A percentile compares a stretch with the other conserved stretches of the same genome.
Conservation (phyloP, 2,329 filamentous ascomycete genomes). For the Fusarium irregulare region DNA sequence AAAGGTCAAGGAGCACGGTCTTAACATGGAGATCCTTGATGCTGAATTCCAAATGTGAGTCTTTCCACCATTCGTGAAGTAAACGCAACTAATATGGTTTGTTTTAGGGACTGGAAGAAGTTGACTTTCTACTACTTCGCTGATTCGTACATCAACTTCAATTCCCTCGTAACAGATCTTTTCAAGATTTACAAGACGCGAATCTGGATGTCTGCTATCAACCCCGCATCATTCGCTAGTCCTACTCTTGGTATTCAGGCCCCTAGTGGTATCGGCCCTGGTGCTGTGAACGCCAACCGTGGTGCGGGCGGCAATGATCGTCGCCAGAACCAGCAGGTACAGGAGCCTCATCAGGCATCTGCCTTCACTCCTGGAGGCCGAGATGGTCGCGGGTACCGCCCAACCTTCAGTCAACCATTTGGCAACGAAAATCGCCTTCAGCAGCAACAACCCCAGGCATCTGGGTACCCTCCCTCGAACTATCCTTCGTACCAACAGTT, state of each 20-base stretch:
- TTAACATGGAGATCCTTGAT: conserved; percentile 99
- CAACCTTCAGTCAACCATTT: conserved; percentile 57
- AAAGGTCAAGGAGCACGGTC: conserved; percentile 92
- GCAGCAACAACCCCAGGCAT: conserved; percentile 41
- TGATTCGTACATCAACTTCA: conserved; percentile 98
- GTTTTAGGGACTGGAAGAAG: conserved; percentile 93
- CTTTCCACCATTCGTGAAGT: background rate
- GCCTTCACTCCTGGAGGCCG: conserved; percentile 53
- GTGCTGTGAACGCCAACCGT: conserved; percentile 70
- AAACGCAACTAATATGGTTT: conserved; percentile 20
- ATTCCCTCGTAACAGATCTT: conserved; percentile 93
- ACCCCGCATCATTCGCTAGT: conserved; percentile 92
- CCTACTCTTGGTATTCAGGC: conserved; percentile 78
- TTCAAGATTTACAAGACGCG: conserved; percentile 99
- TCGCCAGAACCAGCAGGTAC: conserved; percentile 59
- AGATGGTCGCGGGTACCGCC: conserved; percentile 57
- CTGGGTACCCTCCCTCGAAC: conserved; percentile 51
- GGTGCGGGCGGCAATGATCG: conserved; percentile 57
- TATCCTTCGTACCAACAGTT: conserved; percentile 51
- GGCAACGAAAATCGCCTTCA: conserved; percentile 56
- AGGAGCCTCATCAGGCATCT: conserved; percentile 49
- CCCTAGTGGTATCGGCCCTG: conserved; percentile 73
- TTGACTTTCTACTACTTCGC: conserved; percentile 99
- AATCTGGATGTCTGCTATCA: conserved; percentile 99
- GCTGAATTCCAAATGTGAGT: conserved; percentile 98